phyloP scores from a whole-genome alignment of 768 basidiomycete genomes.

The Lactarius deliciosus region DNA sequence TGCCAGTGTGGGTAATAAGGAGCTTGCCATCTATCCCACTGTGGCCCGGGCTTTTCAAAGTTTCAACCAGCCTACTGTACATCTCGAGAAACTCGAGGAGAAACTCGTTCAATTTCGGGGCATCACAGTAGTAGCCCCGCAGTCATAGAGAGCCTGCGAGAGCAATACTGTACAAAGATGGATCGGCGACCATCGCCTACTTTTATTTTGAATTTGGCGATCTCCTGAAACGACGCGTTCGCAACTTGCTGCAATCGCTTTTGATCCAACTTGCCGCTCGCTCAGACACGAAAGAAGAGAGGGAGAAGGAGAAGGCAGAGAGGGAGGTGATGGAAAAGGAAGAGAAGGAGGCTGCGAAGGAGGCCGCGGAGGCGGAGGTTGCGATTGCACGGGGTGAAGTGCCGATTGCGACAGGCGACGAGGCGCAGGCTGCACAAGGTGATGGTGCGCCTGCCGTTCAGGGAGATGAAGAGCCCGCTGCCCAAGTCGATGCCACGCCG shows the following conservation, averaged over 20 bases:
- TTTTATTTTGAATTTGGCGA: conserved; percentile 33
- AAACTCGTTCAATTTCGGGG: no score
- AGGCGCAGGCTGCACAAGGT: not conserved
- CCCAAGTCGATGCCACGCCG: not conserved
- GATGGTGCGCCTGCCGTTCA: not conserved
- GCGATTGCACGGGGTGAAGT: not conserved
- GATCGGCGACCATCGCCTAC: conserved; percentile 26
- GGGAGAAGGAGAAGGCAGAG: not conserved
- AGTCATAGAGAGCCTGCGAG: conserved; percentile 16
- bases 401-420: not conserved
- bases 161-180: not conserved
- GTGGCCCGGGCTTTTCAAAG: no score
- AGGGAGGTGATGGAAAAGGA: not conserved
- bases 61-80: no score
- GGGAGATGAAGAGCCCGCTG: no score
- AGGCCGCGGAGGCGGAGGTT: not conserved
- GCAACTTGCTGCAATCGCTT: conserved; percentile 29
- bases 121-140: conserved; percentile 17
- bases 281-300: not conserved
- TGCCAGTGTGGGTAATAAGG: no score
- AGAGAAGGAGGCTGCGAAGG: not conserved
- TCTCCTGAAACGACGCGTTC: conserved; percentile 21
- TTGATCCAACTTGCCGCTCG: conserved; percentile 29
- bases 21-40: no score
- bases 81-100: no score